Base-by-base conservation (phyloP, 441 rosid genomes). In the Corymbia citriodora region DNA sequence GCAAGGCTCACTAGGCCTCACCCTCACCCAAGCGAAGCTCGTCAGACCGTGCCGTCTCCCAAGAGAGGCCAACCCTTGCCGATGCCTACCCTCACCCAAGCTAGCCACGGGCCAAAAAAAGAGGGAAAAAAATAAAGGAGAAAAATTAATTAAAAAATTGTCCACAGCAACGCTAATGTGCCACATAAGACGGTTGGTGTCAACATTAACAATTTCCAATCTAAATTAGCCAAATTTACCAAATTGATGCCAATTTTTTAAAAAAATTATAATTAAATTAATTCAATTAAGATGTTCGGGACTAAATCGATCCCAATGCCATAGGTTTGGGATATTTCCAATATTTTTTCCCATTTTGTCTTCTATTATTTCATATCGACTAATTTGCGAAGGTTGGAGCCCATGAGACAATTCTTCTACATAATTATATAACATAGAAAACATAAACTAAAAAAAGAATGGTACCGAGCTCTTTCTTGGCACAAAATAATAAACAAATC, bases 181-280 rank as follows among this genome's bases (percentile, higher is more conserved):
- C 0, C 9, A 57, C 63, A 57, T 57, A 57, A 0, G 27, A 9
- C 1, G 8, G 0, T 0, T 0, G 0, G 63, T 57, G 6, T 57
- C 6, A 5, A 23, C 2, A 0, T 57, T 21, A 23, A 10, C 1
- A 57, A 57, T 57, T 57, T 23, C 0, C 10, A 0, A 57, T 13
- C 3, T 57, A 57, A 57, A 57, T 57, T 57, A 13, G 1, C 14
- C 1, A 0, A 2, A 57, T 57, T 0, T 10, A 57, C 23, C 10
- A 12, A 4, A 57, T 57, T 57, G 23, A 29, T 57, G 23, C 0
- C 6, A 2, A 57, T 57, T 40, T 40, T 40, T 40, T 40, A 57
- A 10, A 57, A 57, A 55, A 57, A 21, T 21, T 57, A 57, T 8
- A 2, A 57, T 10, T 57, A 1, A 57, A 57, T 9, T 1, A 1